Conservation (phyloP, 2,329 filamentous ascomycete genomes). For the Penicillium fuscoglaucum region DNA sequence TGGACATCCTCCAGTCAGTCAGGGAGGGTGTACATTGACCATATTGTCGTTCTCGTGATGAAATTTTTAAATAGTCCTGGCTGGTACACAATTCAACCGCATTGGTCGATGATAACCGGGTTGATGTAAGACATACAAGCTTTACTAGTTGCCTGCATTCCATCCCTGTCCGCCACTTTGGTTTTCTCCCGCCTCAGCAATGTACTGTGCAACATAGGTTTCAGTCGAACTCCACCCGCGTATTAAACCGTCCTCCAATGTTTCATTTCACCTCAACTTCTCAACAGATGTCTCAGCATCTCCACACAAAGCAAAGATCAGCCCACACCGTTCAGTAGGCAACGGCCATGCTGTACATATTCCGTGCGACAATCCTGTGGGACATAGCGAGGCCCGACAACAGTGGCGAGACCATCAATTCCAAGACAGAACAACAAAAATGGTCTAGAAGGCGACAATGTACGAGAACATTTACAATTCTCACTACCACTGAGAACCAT, state of each 20-base stretch:
- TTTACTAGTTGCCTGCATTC: background rate
- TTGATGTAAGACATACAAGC: background rate
- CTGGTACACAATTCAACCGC: constrained; percentile 6
- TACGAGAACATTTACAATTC: background rate
- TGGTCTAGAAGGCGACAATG: background rate
- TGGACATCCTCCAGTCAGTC: constrained; percentile 8
- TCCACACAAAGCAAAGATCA: background rate
- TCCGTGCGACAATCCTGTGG: constrained; percentile 10
- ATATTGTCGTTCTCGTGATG: constrained; percentile 12
- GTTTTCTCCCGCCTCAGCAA: background rate
- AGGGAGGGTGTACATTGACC: constrained; percentile 7
- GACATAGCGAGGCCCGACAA: constrained; percentile 7
- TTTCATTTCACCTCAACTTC: background rate
- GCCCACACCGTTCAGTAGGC: background rate
- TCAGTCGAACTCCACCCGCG: background rate
- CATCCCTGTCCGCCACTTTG: background rate
- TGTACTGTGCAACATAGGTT: background rate
- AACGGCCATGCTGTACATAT: constrained; percentile 1
- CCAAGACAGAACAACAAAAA: background rate
- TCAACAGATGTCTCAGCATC: constrained; percentile 8
- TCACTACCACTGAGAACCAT: background rate
- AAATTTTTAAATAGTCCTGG: constrained; percentile 12
- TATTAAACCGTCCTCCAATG: background rate
- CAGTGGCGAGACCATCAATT: no score
- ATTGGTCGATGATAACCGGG: background rate